Evolutionary conservation across 179 eudicot species (phyloP), one percentile per base, ranked within the genome.

Genomic region (Corrigiola litoralis): DNA sequence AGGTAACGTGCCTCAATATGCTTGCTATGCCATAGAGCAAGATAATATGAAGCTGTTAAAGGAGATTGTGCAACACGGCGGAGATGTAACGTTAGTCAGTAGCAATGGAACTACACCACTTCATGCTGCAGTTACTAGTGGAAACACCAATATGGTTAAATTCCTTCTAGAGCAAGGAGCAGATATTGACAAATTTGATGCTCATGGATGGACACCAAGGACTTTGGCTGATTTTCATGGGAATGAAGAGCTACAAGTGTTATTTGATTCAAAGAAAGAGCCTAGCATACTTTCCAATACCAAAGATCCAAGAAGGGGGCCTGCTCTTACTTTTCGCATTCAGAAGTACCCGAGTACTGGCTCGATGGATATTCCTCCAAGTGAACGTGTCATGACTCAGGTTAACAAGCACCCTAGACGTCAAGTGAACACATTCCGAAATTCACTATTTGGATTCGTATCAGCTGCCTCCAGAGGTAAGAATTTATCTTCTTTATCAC

Each of bases 391-490:
- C n/a, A n/a, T 63, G 20, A 66, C 51, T 53, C 75, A 72, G 74
- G 51, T 74, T 13, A 73, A 56, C 28, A 67, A 44, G 46, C 75
- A 34, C 10, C 67, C 49, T 31, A 73, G 85, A 55, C 65, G 80
- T 16, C 68, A 75, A 70, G 69, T 50, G 25, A 78, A 78, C 55
- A 25, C 68, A 4, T 90, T 74, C 63, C 72, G 71, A 16, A 90
- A 87, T 25, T 90, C 97, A 1, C 59, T 87, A 7, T 85, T 86
- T 42, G 92, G 95, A 46, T 40, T 87, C 58, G 73, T 85, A 67
- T 70, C 87, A 8, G 85, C 89, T 49, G 88, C 84, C 37, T 33
- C 75, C 13, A 72, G 71, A 75, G 77, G 85, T 61, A 59, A 70
- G 58, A 67, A 33, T 58, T 28, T 37, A 48, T 51, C 34, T 25